Evolutionary conservation across 345 rosid genomes (phyloP), one percentile per base, ranked within the genome.

Genomic region (Hirschfeldia incana): DNA sequence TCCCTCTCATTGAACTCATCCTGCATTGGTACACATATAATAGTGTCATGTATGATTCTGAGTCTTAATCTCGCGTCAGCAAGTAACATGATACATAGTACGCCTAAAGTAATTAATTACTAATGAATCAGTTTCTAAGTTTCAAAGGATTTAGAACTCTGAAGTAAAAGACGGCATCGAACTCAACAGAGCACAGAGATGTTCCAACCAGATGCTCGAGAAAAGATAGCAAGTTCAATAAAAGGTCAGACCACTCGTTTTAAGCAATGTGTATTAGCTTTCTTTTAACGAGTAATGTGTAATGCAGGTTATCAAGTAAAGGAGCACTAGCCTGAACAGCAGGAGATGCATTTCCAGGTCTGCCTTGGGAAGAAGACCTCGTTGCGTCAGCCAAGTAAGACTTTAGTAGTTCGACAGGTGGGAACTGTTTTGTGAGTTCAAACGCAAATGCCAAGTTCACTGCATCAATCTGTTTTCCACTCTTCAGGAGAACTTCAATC

Each of bases 391-490:
- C 88, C 84, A 96, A 83, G 90, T 91, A 96, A 49, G 94, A 85
- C 79, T 90, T 96, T 64, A 96, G 85, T 65, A 93, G 75, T 63
- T 88, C 85, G 53, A 93, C 97, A 53, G 97, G 97, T 33, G 89
- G 78, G 84, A 96, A 96, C 85, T 84, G 91, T 71, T 85, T 88
- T 5, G 92, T 92, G 51, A 96, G 88, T 85, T 87, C 89, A 86
- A 96, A 96, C 49, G 97, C 97, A 85, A 93, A 96, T 66, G 99
- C 98, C 88, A 93, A 73, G 87, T 93, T 96, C 73, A 96, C 94
- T 5, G 99, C 98, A 88, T 93, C 99, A 62, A 96, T 92, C 74
- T 92, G 99, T 76, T 97, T 93, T 77, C 97, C 98, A 85, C 90
- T 88, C 79, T 84, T 89, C 33, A 89, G 78, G 65, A 96, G 86